phyloP scores from a whole-genome alignment of 208 protist genomes.

The Leishmania lainsoni region DNA sequence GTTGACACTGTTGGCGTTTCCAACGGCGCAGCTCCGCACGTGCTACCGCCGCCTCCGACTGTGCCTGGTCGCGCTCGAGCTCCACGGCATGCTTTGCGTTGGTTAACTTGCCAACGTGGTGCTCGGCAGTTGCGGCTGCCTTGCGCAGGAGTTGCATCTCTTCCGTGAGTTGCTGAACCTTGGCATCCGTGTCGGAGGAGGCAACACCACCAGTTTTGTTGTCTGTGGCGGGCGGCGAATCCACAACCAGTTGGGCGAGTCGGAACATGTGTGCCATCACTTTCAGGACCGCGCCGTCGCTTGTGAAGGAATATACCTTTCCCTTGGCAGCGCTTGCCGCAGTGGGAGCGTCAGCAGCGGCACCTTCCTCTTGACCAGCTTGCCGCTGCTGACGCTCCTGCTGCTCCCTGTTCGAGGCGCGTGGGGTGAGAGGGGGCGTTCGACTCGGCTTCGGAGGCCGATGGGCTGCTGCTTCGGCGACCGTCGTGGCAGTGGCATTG shows the following conservation, averaged over 20 bases:
- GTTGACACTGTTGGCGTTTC: conserved; percentile 37
- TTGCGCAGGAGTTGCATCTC: conserved; percentile 53
- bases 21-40: conserved; percentile 73
- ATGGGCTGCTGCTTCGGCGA: conserved; percentile 6
- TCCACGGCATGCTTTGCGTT: conserved; percentile 37
- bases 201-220: neutral
- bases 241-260: conserved; percentile 41
- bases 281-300: conserved; percentile 51
- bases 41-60: conserved; percentile 77
- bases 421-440: conserved; percentile 26
- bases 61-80: conserved; percentile 60
- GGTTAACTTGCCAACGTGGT: conserved; percentile 29
- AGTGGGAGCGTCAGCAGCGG: neutral
- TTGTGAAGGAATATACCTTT: conserved; percentile 55
- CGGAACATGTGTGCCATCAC: conserved; percentile 84
- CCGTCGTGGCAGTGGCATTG: neutral
- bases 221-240: neutral
- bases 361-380: neutral
- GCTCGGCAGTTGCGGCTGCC: conserved; percentile 48
- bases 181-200: conserved; percentile 6
- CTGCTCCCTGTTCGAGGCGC: conserved; percentile 27
- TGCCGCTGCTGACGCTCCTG: conserved; percentile 11
- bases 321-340: conserved; percentile 7
- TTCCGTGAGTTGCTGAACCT: conserved; percentile 29
- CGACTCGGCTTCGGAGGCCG: conserved; percentile 31